These are phyloP conservation scores for Podila verticillata DNA, from an alignment of 192 early-diverging fungal species.

Conservation along the genomic window DNA sequence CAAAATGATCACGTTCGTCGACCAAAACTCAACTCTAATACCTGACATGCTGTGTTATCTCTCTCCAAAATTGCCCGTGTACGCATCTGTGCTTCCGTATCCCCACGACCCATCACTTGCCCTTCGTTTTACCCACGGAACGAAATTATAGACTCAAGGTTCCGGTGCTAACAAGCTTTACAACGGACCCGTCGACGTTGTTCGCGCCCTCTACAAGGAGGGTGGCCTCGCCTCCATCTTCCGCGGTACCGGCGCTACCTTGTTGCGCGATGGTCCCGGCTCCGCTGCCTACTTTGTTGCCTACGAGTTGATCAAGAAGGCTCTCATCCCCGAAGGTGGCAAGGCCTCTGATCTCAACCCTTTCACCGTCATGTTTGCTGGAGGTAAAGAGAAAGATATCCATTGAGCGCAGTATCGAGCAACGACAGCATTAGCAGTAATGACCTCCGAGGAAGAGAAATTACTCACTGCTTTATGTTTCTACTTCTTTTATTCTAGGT, in stretches of 20 bases:
- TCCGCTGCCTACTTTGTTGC: constrained; percentile 96
- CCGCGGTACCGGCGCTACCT: constrained; percentile 93
- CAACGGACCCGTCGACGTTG: constrained; percentile 93
- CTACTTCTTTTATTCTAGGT: too few relatives aligned
- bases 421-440: too few relatives aligned
- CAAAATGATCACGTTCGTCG: too few relatives aligned
- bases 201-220: constrained; percentile 81
- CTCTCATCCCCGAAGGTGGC: constrained; percentile 69
- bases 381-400: constrained; percentile 64
- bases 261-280: constrained; percentile 93
- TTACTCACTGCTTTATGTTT: too few relatives aligned
- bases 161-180: constrained; percentile 73
- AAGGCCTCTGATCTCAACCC: constrained; percentile 81
- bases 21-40: too few relatives aligned
- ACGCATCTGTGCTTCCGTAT: neutral
- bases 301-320: constrained; percentile 88
- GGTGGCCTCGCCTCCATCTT: constrained; percentile 90
- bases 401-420: too few relatives aligned
- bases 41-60: too few relatives aligned
- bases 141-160: constrained; percentile 57
- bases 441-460: too few relatives aligned
- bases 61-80: neutral
- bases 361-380: constrained; percentile 89
- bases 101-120: neutral
- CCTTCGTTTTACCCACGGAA: neutral